Evolutionary conservation across 345 rosid genomes (phyloP), one percentile per base, ranked within the genome.

Genomic region (Clausena lansium): DNA sequence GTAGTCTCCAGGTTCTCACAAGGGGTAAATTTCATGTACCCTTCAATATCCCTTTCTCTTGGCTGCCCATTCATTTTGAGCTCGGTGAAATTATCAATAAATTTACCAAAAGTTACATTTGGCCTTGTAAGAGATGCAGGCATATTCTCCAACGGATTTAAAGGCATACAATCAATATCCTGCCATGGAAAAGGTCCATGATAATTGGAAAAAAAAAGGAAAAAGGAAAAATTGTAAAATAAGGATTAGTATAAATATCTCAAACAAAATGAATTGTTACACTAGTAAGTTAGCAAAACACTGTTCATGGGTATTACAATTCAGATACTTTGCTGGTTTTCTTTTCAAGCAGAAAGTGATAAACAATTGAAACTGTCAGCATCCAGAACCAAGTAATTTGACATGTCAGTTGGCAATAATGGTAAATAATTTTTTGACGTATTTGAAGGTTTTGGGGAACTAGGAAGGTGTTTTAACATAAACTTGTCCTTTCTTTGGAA

Each of bases 121-220:
- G 83, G 89, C 76, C 83, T 86, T 50, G 76, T 83, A 76, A 93
- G 88, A 80, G 97, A 89, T 78, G 92, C 89, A 45, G 95, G 97
- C 89, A 91, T 78, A 77, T 89, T 93, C 82, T 91, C 95, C 79
- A 77, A 47, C 6, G 85, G 90, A 84, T 89, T 88, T 79, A 81
- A 79, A 62, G 97, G 95, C 97, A 93, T 91, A 89, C 95, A 93
- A 83, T 93, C 90, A 72, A 86, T 86, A 84, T 93, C 97, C 97
- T 93, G 85, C 86, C 87, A 76, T 70, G 81, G 68, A 84, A 80
- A 75, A 63, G 58, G 68, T 58, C 14, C 63, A 58, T 81, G 65
- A 70, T 35, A 36, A n/a, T 67, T 32, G 39, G 45, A 74, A 68
- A 15, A 62, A 75, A 41, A 30, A 30, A 57, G 10, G 64, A 55